These are phyloP conservation scores for Candida pseudoviswanathii DNA, from an alignment of 1,139 yeast species.

Conservation along the genomic window DNA sequence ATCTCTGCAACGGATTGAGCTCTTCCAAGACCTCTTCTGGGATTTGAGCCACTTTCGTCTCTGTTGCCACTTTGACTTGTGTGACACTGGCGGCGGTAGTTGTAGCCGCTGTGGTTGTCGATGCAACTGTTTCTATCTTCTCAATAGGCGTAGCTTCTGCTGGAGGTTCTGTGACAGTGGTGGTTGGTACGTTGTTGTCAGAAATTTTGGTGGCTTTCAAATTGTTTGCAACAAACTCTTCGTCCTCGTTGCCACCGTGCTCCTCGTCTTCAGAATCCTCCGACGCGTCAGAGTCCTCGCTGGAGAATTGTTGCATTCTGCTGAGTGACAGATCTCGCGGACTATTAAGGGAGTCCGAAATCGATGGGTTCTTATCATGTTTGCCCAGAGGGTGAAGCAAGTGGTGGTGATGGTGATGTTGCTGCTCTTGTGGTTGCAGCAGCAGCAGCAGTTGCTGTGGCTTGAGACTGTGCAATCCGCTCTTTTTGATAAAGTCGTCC, in stretches of 20 bases:
- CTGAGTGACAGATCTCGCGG: background rate
- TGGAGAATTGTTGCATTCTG: background rate
- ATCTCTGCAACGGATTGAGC: slow-evolving; percentile 35
- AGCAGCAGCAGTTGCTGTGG: background rate
- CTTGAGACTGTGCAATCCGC: background rate
- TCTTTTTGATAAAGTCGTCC: slow-evolving; percentile 21
- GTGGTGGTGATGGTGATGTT: background rate
- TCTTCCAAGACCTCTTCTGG: slow-evolving; percentile 9
- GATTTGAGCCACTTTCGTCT: slow-evolving; percentile 2
- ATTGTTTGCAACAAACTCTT: slow-evolving; percentile 6
- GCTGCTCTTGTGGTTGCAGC: slow-evolving; percentile 1
- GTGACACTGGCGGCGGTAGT: slow-evolving; percentile 4
- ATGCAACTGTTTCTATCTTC: background rate
- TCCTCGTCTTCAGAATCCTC: slow-evolving; percentile 9
- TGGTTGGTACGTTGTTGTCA: background rate
- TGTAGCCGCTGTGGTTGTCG: slow-evolving; percentile 4
- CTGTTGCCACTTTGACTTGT: background rate
- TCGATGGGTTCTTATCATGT: background rate
- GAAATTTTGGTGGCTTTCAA: slow-evolving; percentile 4
- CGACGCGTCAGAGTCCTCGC: background rate
- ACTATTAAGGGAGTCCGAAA: background rate
- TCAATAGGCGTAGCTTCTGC: background rate
- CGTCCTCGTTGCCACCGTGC: slow-evolving; percentile 10
- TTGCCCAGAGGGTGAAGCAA: background rate
- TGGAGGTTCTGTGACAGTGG: background rate